Evolutionary conservation across 1,284 basidiomycete genomes (phyloP).

Genomic region (Golubevia sp.): DNA sequence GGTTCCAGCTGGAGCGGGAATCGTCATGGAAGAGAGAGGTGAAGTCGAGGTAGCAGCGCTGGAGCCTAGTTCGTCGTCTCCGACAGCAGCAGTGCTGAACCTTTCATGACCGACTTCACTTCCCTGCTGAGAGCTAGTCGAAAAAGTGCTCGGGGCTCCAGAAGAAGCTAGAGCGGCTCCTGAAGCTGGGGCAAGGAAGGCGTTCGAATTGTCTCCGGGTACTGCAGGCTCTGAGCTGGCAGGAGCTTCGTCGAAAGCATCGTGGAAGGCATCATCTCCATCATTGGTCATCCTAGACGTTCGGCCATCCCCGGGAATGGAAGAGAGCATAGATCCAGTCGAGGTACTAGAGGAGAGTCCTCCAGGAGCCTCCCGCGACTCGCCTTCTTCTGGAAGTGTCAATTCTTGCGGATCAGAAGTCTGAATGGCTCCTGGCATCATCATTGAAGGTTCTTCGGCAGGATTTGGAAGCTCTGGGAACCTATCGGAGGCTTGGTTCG

Average conservation of each 20-base stretch:
- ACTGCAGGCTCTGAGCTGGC: background rate
- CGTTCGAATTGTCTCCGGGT: background rate
- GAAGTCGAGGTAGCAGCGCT: background rate
- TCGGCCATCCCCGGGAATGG: background rate
- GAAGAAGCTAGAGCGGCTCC: background rate
- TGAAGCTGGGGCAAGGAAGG: background rate
- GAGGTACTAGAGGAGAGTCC: background rate
- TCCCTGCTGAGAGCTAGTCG: background rate
- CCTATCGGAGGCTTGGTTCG: conserved; percentile 9
- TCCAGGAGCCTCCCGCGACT: background rate
- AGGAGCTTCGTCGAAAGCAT: background rate
- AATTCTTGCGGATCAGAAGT: too few species aligned
- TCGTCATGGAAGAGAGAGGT: background rate
- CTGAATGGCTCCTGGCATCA: conserved; percentile 3
- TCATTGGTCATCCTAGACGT: background rate
- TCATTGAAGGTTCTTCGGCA: conserved; percentile 8
- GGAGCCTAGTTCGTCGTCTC: background rate
- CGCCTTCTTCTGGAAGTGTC: too few species aligned
- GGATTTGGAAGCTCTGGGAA: conserved; percentile 13
- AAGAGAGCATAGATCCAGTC: background rate
- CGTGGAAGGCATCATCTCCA: background rate
- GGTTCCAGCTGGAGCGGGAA: background rate
- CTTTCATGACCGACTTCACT: background rate
- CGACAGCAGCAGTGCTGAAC: background rate
- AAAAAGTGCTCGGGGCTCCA: background rate